Conservation (phyloP, 805 yeast genomes). For the Kuraishia cidri region DNA sequence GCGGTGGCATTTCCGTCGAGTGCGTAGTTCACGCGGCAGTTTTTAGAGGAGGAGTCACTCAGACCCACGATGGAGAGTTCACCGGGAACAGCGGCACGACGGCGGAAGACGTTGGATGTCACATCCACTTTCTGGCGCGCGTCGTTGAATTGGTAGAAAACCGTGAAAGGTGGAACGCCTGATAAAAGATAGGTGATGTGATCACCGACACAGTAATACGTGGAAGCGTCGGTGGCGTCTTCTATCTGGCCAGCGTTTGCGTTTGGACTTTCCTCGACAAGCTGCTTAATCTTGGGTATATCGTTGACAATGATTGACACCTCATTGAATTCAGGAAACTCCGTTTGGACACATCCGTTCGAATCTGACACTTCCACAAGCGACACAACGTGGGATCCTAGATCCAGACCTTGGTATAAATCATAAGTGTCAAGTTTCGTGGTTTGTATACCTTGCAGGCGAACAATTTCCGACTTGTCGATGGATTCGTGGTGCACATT, state of each 20-base stretch:
- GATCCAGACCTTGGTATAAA: slow-evolving; percentile 40
- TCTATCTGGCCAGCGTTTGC: slow-evolving; percentile 1
- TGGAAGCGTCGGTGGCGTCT: slow-evolving; percentile 20
- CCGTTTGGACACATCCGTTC: slow-evolving; percentile 54
- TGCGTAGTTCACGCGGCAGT: slow-evolving; percentile 60
- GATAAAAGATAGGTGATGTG: slow-evolving; percentile 65
- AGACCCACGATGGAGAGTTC: slow-evolving; percentile 54
- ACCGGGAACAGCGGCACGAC: slow-evolving; percentile 85
- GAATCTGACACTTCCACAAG: slow-evolving; percentile 54
- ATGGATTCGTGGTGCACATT: slow-evolving; percentile 52
- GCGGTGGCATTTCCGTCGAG: slow-evolving; percentile 17
- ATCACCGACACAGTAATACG: slow-evolving; percentile 87
- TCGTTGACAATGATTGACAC: slow-evolving; percentile 53
- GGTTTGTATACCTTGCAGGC: slow-evolving; percentile 31
- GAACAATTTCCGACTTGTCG: slow-evolving; percentile 39
- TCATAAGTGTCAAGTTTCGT: slow-evolving; percentile 26
- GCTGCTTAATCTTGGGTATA: slow-evolving; percentile 54
- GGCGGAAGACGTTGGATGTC: slow-evolving; percentile 29
- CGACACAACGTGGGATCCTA: slow-evolving; percentile 65
- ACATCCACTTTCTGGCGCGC: slow-evolving; percentile 44
- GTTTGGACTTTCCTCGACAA: slow-evolving; percentile 14
- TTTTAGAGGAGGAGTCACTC: slow-evolving; percentile 63
- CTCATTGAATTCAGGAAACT: slow-evolving; percentile 20
- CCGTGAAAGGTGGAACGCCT: slow-evolving; percentile 74
- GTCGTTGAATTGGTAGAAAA: slow-evolving; percentile 68